Evolutionary conservation across 2,329 filamentous ascomycete species (phyloP).

Genomic region (Monilinia polystroma): DNA sequence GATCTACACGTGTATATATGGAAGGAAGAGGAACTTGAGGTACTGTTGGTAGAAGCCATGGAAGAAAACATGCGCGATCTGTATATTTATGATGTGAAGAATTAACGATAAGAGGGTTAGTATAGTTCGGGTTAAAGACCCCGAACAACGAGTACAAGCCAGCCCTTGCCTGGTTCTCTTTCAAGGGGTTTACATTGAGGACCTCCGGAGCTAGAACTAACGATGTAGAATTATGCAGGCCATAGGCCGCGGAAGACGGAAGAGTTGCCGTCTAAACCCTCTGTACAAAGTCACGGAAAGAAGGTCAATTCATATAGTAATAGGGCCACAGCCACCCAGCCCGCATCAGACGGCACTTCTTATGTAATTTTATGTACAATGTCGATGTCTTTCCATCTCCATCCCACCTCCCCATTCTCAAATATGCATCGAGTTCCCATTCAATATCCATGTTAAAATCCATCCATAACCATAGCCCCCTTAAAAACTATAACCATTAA

Average conservation of each 20-base stretch:
- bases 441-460: conserved; percentile 17
- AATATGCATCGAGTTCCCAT: conserved; percentile 14
- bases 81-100: background rate
- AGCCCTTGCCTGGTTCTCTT: background rate
- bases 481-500: conserved; percentile 9
- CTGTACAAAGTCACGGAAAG: conserved; percentile 13
- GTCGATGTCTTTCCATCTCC: conserved; percentile 14
- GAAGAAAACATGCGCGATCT: background rate
- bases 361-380: conserved; percentile 20
- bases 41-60: no score
- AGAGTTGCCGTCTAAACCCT: background rate
- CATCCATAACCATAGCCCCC: conserved; percentile 9
- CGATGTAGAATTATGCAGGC: background rate
- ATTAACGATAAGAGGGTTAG: background rate
- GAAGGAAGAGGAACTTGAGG: background rate
- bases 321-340: background rate
- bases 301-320: conserved; percentile 19
- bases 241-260: background rate
- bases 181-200: background rate
- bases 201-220: background rate
- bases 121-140: background rate
- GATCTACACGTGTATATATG: background rate
- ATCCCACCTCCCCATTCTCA: conserved; percentile 7
- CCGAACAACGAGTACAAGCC: background rate
- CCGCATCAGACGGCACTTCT: conserved; percentile 6